Conservation (phyloP, 768 basidiomycete species). For the Suillus fuscotomentosus region DNA sequence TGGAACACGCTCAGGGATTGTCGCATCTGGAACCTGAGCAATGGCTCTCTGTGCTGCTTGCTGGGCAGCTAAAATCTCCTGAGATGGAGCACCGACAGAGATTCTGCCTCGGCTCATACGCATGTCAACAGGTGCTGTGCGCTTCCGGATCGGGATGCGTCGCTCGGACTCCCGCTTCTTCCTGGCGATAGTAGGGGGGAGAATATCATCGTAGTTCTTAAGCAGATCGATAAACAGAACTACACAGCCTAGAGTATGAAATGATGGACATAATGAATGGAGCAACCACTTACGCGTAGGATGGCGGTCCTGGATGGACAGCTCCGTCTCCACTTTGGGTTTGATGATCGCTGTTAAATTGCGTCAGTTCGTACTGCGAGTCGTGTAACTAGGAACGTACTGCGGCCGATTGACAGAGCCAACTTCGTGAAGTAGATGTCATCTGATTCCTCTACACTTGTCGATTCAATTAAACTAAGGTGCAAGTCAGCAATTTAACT, state of each 20-base stretch:
- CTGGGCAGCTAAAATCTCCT: conserved; percentile 71
- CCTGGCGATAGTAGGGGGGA: conserved; percentile 79
- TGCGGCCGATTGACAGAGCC: conserved; percentile 81
- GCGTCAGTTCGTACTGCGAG: conserved; percentile 1
- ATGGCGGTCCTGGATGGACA: conserved; percentile 91
- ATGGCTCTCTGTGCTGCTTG: conserved; percentile 57
- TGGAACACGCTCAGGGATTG: conserved; percentile 14
- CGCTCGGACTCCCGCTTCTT: conserved; percentile 90
- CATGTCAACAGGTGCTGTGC: conserved; percentile 87
- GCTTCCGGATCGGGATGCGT: conserved; percentile 78
- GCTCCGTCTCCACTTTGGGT: conserved; percentile 76
- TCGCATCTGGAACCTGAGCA: conserved; percentile 23
- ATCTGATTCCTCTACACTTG: conserved; percentile 65
- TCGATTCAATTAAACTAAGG: conserved; percentile 64
- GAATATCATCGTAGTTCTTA: conserved; percentile 65
- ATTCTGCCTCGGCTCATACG: conserved; percentile 79
- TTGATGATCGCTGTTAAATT: conserved; percentile 63
- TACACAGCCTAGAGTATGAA: conserved; percentile 22
- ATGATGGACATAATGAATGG: neutral
- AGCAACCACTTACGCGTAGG: conserved; percentile 55
- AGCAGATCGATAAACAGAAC: conserved; percentile 86
- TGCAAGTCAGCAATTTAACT: conserved; percentile 8
- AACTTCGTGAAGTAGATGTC: conserved; percentile 87
- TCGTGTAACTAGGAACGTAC: conserved; percentile 44
- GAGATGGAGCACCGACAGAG: conserved; percentile 65